Base-by-base conservation (phyloP, 257 asterid genomes). In the Perilla frutescens region DNA sequence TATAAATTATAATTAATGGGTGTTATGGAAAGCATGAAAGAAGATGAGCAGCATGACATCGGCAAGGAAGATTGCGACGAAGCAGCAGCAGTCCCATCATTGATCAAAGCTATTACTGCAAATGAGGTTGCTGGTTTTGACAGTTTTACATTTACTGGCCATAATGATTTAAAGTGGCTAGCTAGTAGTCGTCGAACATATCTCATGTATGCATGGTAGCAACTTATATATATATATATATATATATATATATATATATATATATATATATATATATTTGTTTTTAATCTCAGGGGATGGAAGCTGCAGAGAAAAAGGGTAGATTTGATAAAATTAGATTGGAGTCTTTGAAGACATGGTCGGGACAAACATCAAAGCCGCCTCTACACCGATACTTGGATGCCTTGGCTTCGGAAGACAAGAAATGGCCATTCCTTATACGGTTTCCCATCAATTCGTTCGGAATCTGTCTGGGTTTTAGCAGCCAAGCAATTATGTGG, bases 401-500 rank as follows among this genome's bases (percentile, higher is more conserved):
- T 80, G 98, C 98, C 32, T 74, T 93, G 74, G n/a, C n/a, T n/a
- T n/a, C n/a, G n/a, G n/a, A n/a, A n/a, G 99, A 94, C 75, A 75
- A 82, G 77, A 68, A 74, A 69, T 94, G 99, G 99, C 99, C 99
- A 0, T 94, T 94, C 78, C 92, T 94, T 40, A 90, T 94, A 0
- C 91, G 99, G 0, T 94, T 79, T 43, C 97, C 97, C 1, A 75
- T 94, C 54, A 80, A 91, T 0, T 85, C 96, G 14, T 94, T 90
- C 48, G 96, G 99, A 41, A 84, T 94, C 68, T 88, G 96, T 36
- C 92, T 94, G 1, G 99, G 99, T 0, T 86, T 90, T n/a, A 79
- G 99, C 78, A 91, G 99, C 84, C 99, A 94, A 77, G 95, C 99
- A 76, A 88, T 88, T n/a, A 80, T 94, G 97, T 94, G 97, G 97